These are phyloP conservation scores for Agrocybe chaxingu DNA, from an alignment of 768 basidiomycete species.

Conservation along the genomic window DNA sequence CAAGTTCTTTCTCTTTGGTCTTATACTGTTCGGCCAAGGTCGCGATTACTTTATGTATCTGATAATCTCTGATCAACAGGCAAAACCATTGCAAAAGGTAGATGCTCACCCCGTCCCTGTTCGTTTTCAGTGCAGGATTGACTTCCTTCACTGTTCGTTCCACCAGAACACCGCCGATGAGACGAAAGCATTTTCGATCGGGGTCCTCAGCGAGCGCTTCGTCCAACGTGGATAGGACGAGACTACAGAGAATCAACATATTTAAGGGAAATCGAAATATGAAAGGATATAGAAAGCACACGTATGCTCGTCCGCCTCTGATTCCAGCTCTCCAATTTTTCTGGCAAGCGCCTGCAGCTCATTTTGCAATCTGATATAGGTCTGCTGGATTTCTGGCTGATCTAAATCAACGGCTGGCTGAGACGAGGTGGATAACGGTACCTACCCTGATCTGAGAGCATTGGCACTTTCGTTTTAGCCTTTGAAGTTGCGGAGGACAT, in stretches of 20 bases:
- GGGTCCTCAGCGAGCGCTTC: conserved; percentile 83
- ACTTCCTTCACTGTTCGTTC: conserved; percentile 96
- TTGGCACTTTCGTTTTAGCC: conserved; percentile 53
- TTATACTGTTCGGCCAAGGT: conserved; percentile 86
- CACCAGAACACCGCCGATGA: conserved; percentile 94
- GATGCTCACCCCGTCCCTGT: conserved; percentile 73
- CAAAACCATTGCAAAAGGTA: not conserved
- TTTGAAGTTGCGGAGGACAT: conserved; percentile 54
- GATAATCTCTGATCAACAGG: conserved; percentile 16
- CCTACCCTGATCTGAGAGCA: conserved; percentile 73
- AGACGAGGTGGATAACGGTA: conserved; percentile 7
- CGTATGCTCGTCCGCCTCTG: conserved; percentile 95
- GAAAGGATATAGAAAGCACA: conserved; percentile 32
- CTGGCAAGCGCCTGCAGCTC: conserved; percentile 89
- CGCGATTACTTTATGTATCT: conserved; percentile 83
- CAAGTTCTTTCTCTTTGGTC: conserved; percentile 80
- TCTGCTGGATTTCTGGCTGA: conserved; percentile 81
- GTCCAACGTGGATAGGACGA: conserved; percentile 85
- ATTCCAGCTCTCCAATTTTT: conserved; percentile 95
- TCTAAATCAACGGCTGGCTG: conserved; percentile 32
- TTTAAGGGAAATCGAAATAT: not conserved
- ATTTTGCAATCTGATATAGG: conserved; percentile 76
- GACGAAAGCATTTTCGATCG: conserved; percentile 90
- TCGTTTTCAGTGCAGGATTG: conserved; percentile 86
- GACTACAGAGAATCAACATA: conserved; percentile 37